phyloP scores from a whole-genome alignment of 106 monocot species.

The Narthecium ossifragum region DNA sequence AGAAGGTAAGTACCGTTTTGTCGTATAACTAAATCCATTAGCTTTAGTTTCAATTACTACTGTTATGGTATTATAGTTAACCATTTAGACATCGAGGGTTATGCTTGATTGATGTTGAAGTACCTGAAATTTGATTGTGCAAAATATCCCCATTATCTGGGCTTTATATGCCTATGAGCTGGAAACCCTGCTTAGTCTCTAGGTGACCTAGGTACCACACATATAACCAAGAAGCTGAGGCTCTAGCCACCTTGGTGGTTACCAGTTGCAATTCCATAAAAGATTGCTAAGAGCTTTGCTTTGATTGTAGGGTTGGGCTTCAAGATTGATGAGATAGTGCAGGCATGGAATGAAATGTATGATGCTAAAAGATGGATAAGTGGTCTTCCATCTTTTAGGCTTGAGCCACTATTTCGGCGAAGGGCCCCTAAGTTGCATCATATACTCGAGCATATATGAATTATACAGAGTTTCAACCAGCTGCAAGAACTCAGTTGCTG shows the following conservation, averaged over 20 bases:
- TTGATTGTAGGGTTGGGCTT: slow-evolving; percentile 58
- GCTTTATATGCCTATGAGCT: no score
- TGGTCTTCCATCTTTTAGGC: slow-evolving; percentile 54
- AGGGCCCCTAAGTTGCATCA: slow-evolving; percentile 66
- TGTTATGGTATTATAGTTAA: no score
- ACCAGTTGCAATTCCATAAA: background rate
- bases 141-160: no score
- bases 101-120: no score
- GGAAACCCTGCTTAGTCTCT: no score
- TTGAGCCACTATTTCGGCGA: slow-evolving; percentile 73
- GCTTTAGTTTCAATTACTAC: no score
- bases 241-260: background rate
- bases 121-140: no score
- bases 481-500: background rate
- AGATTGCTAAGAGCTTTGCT: slow-evolving; percentile 6
- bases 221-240: no score
- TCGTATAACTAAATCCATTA: background rate
- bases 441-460: slow-evolving; percentile 52
- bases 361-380: slow-evolving; percentile 82
- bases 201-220: no score
- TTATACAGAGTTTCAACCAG: background rate
- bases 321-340: slow-evolving; percentile 91
- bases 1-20: slow-evolving; percentile 47
- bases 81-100: no score
- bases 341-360: slow-evolving; percentile 98